Base-by-base conservation (phyloP, 441 rosid species). In the Jatropha multifida region DNA sequence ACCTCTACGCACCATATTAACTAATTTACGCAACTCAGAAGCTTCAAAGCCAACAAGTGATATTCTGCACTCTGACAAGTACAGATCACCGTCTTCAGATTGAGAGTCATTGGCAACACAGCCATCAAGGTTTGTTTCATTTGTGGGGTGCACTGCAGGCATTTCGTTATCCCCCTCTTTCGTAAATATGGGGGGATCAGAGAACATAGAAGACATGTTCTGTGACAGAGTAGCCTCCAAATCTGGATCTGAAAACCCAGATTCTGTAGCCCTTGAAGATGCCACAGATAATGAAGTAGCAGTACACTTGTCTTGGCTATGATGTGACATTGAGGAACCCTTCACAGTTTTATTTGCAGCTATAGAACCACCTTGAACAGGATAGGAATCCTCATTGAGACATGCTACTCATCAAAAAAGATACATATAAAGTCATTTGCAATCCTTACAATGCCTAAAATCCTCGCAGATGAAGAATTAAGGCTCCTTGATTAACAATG, bases 31-130 rank as follows among this genome's bases (percentile, higher is more conserved):
- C 88, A 93, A 76, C 81, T 87, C 97, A 85, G 87, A 84, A 84
- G 93, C 88, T 88, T 88, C 94, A 88, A 94, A 93, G 27, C 98
- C 98, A 81, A 89, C 85, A 41, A 96, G 86, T 44, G 87, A 83
- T 83, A 96, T 85, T 79, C 87, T 86, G 80, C 98, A 94, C 62
- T 93, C 98, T 72, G 98, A 94, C 86, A 96, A 85, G 88, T 94
- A 94, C 72, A 94, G 80, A 83, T 93, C 92, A 85, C 82, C 81
- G 61, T 89, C 97, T 82, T 93, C 98, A 42, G 93, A 88, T 82
- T 88, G 89, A 83, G 97, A 88, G 74, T 96, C 97, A 83, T 79
- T 81, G 69, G 98, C 98, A 77, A 90, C 90, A 84, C 85, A 83
- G 67, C 82, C 84, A 74, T 87, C 88, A 75, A 84, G 79, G 79